Base-by-base conservation (phyloP, 2,329 filamentous ascomycete genomes). In the Arthrobotrys sinensis region DNA sequence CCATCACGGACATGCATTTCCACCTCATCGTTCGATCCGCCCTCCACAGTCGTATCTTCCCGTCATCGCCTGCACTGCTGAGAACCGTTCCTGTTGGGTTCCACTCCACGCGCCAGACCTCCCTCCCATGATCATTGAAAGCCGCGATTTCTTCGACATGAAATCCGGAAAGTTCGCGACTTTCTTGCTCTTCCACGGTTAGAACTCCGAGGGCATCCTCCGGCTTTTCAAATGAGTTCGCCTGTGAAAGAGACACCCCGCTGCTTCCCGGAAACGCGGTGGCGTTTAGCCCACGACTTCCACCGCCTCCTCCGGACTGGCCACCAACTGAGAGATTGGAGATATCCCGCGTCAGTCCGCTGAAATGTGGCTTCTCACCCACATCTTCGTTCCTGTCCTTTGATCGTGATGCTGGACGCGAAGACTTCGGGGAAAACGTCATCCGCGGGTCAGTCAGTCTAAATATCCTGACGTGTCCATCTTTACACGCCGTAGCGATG, bases 401-500 rank as follows among this genome's bases (percentile, higher is more conserved):
- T 32, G 80, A 57, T 64, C 76, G n/a, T 46, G 79, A 65, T 45
- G 50, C 64, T 65, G 79, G 60, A 69, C 75, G 34, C 52, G 52
- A 34, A 4, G 67, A 50, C 64, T 63, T 75, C 21, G 76, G 76
- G 1, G 76, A 79, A 32, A 79, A 79, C n/a, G 76, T 75, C 65
- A 77, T 72, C 1, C 70, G 62, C 53, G 76, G 69, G 50, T 80
- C 79, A 4, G 79, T 80, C n/a, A 97, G 84, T 81, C 95, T 90
- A 82, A 96, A 97, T n/a, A 99, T 91, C 46, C 95, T 89, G 46
- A 97, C 90, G 81, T 90, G 91, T 2, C 96, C 95, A 83, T 99
- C 96, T 84, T 96, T 96, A 83, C 93, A 96, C 1, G 94, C 95
- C 4, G 94, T 96, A 2, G 95, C 96, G 81, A 98, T 89, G 72